phyloP scores from a whole-genome alignment of 1,284 basidiomycete genomes.

The Cutaneotrichosporon spelunceum region DNA sequence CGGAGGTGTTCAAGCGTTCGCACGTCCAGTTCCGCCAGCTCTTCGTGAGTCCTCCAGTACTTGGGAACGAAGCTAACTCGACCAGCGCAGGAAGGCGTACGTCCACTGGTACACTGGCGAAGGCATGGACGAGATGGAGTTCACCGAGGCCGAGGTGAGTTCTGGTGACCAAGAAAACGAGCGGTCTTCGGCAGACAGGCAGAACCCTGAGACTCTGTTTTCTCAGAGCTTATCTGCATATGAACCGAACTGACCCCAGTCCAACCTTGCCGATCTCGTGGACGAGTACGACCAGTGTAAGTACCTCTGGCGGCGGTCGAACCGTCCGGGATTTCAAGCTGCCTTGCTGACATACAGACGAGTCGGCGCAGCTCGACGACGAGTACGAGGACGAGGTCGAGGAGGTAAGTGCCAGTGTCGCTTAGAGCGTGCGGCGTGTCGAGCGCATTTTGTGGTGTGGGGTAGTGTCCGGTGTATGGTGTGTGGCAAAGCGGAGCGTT shows the following conservation, averaged over 20 bases:
- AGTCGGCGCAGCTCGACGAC: conserved; percentile 36
- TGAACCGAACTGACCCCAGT: conserved; percentile 5
- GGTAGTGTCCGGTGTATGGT: conserved; percentile 2
- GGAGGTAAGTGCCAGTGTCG: conserved; percentile 11
- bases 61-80: too few species aligned
- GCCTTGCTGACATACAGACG: conserved; percentile 22
- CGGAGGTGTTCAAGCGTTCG: conserved; percentile 79
- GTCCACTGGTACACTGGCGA: conserved; percentile 85
- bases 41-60: conserved; percentile 38
- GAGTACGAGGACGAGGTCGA: conserved; percentile 32
- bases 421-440: not conserved
- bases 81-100: conserved; percentile 68
- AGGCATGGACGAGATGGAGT: conserved; percentile 90
- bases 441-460: not conserved
- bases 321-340: not conserved
- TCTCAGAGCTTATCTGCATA: not conserved
- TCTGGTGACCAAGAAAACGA: not conserved
- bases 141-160: conserved; percentile 61
- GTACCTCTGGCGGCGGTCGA: not conserved
- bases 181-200: not conserved
- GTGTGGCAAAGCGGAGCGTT: not conserved
- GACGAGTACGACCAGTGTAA: conserved; percentile 48
- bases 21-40: conserved; percentile 64
- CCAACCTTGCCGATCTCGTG: conserved; percentile 48
- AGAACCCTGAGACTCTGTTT: not conserved